Evolutionary conservation across 179 eudicot species (phyloP), one percentile per base, ranked within the genome.

Genomic region (Beta lomatogona): DNA sequence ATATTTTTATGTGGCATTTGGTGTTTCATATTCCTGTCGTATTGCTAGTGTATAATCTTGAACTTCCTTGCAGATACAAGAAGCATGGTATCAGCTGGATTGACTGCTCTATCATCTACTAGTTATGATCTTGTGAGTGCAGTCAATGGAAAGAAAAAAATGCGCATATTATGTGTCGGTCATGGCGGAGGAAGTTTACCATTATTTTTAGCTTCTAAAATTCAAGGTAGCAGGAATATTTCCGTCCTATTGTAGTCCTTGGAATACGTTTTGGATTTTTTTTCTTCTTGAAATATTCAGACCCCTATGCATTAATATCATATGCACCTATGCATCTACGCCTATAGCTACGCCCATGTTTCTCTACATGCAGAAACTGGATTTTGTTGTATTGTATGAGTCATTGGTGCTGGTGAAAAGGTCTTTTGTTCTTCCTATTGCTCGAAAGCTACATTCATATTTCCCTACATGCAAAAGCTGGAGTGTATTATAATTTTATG

Each of bases 171-270:
- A 83, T 95, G 99, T 86, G 87, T 95, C 0, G 99, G 99, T 36
- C 99, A 95, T 86, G 99, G 99, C 77, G 99, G 99, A 41, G 99
- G 99, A 84, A 94, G 91, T 92, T 78, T 95, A 71, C 99, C 99
- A 5, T 81, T 95, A 73, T 95, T 91, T 85, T 66, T 95, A 80
- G 98, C 96, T 63, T 87, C 90, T 84, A 88, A 88, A 80, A 87
- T 95, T 67, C 86, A 83, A 92, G 99, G 99, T 95, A 54, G 12
- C 85, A 72, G 21, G n/a, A n/a, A 11, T 12, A 9, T 66, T 72
- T 65, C 41, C 9, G 54, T 45, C 13, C 22, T 52, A 22, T 11
- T 36, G 41, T 19, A 22, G 41, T 65, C 68, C 50, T 44, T 4
- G 7, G 15, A 36, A 54, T 41, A 36, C 45, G 13, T 25, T 52